Evolutionary conservation across 768 basidiomycete genomes (phyloP).

Genomic region (Mycena belliarum): DNA sequence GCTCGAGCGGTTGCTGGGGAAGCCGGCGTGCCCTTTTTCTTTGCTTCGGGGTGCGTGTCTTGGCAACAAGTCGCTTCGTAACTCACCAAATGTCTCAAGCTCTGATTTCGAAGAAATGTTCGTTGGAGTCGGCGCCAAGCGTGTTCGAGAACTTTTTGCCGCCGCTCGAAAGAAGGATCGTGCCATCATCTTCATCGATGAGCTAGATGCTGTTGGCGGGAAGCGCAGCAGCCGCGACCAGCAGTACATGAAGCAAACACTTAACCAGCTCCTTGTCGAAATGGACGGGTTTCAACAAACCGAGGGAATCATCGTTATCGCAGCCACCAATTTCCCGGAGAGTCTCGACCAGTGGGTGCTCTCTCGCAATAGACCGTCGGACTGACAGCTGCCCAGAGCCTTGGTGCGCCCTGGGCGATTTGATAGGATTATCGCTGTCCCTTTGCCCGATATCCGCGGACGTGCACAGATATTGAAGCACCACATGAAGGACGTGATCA

Average conservation of each 20-base stretch:
- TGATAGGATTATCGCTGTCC: slow-evolving; percentile 89
- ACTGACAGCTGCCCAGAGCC: slow-evolving; percentile 52
- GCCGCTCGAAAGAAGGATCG: slow-evolving; percentile 93
- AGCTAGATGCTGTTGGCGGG: slow-evolving; percentile 90
- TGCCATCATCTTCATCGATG: slow-evolving; percentile 98
- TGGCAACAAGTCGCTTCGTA: slow-evolving; percentile 3
- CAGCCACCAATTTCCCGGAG: slow-evolving; percentile 97
- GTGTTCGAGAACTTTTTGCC: slow-evolving; percentile 92
- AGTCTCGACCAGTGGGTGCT: slow-evolving; percentile 79
- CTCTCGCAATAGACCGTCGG: not conserved
- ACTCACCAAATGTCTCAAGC: slow-evolving; percentile 39
- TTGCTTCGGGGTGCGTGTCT: slow-evolving; percentile 77
- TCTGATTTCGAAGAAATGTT: slow-evolving; percentile 99
- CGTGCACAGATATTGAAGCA: slow-evolving; percentile 92
- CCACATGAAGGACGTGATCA: slow-evolving; percentile 81
- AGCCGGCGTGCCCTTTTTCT: slow-evolving; percentile 97
- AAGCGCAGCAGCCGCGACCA: slow-evolving; percentile 84
- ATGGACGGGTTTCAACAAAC: slow-evolving; percentile 95
- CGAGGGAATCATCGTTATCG: slow-evolving; percentile 94
- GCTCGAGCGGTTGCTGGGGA: slow-evolving; percentile 97
- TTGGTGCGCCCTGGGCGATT: slow-evolving; percentile 96
- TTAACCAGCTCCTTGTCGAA: slow-evolving; percentile 96
- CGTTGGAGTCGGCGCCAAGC: slow-evolving; percentile 92
- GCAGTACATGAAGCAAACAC: slow-evolving; percentile 89
- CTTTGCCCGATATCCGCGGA: slow-evolving; percentile 92